phyloP scores from a whole-genome alignment of 1,284 basidiomycete genomes.

The Cutaneotrichosporon spelunceum region DNA sequence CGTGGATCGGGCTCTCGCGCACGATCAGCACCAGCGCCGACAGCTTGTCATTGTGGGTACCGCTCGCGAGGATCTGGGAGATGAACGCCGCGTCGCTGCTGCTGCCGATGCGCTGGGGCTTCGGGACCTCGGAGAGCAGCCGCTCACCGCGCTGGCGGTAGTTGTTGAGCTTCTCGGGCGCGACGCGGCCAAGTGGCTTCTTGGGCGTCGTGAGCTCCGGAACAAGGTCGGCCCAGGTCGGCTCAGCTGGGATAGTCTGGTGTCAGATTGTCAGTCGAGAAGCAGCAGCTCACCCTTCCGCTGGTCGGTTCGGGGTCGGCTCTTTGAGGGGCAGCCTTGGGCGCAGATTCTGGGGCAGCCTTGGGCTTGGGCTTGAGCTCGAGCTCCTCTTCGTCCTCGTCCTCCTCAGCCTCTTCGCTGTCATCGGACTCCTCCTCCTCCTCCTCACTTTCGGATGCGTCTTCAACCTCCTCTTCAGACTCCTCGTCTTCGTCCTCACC shows the following conservation, averaged over 20 bases:
- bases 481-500: conserved; percentile 31
- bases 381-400: conserved; percentile 25
- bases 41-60: conserved; percentile 89
- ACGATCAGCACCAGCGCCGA: conserved; percentile 88
- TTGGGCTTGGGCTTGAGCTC: conserved; percentile 20
- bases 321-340: conserved; percentile 26
- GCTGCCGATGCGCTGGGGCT: conserved; percentile 39
- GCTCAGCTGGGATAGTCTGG: conserved; percentile 36
- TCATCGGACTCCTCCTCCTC: conserved; percentile 39
- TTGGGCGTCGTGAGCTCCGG: conserved; percentile 32
- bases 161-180: conserved; percentile 29
- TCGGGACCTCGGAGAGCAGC: conserved; percentile 37
- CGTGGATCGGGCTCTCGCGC: conserved; percentile 86
- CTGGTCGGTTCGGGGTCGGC: conserved; percentile 35
- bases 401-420: conserved; percentile 36
- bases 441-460: conserved; percentile 43
- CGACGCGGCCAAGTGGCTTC: conserved; percentile 22
- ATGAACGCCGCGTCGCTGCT: conserved; percentile 76
- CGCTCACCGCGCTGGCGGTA: conserved; percentile 34
- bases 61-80: conserved; percentile 74
- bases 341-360: conserved; percentile 4
- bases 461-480: conserved; percentile 44
- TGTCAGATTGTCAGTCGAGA: background rate
- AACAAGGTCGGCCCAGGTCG: conserved; percentile 36
- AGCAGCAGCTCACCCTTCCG: conserved; percentile 27